A percentile compares a stretch with the other conserved stretches of the same genome.
These are phyloP conservation scores for Oligophagozyma castellii DNA, from an alignment of 1,139 yeast genomes.

Conservation along the genomic window DNA sequence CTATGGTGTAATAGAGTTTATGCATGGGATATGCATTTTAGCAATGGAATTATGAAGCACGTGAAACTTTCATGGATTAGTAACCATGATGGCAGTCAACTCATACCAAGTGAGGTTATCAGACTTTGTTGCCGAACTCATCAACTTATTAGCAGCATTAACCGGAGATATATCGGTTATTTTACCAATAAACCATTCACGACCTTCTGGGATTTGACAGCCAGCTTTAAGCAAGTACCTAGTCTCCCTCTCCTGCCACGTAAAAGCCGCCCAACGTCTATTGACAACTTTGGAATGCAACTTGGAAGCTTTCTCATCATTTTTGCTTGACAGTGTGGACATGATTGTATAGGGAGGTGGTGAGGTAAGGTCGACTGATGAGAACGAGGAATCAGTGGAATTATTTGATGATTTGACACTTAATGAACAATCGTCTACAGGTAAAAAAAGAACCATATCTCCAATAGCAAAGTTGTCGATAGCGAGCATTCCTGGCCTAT, in stretches of 20 bases:
- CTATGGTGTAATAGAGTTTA: no score
- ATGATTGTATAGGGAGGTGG: conserved; percentile 17
- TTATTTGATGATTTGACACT: conserved; percentile 22
- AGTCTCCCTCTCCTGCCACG: conserved; percentile 19
- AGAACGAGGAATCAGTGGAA: conserved; percentile 18
- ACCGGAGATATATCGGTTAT: conserved; percentile 15
- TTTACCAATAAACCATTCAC: conserved; percentile 24
- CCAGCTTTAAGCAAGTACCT: conserved; percentile 19
- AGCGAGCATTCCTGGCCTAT: conserved; percentile 41
- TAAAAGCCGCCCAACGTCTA: conserved; percentile 24
- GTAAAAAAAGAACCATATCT: conserved; percentile 72
- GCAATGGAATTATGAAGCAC: no score
- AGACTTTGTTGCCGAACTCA: no score
- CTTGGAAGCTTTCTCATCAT: conserved; percentile 2
- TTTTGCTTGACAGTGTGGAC: conserved; percentile 4
- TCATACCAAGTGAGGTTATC: no score
- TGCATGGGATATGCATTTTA: no score
- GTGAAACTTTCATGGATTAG: no score
- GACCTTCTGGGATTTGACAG: conserved; percentile 10
- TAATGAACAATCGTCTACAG: conserved; percentile 40
- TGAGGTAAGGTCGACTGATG: conserved; percentile 24
- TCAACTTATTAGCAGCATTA: no score
- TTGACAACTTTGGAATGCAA: conserved; percentile 1
- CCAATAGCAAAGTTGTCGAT: conserved; percentile 51
- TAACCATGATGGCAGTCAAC: no score